Evolutionary conservation across 805 yeast genomes (phyloP), one percentile per base, ranked within the genome.

Genomic region (Starmerella ratchasimensis): DNA sequence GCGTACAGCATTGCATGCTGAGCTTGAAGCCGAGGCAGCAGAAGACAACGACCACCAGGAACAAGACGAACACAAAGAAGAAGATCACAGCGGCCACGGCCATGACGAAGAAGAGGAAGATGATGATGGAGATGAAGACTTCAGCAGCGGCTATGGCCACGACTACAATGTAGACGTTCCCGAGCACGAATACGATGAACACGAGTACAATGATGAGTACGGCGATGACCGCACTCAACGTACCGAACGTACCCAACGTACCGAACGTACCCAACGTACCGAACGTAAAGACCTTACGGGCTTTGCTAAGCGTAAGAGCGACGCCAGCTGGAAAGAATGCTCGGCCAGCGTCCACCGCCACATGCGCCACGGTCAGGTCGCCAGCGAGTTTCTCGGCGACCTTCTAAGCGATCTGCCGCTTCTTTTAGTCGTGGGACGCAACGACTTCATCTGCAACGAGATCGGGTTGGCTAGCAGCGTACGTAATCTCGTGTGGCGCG

Each of bases 371-470:
- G 55, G 57, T 21, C 54, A 65, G 5, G 67, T 83, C 0, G 53
- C 94, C 0, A 64, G 80, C 27, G 64, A 67, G 15, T 57, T 83
- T 30, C 56, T 90, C n/a, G 88, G 94, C 0, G 63, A 58, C 0
- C 50, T 90, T 19, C 60, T 86, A 29, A 63, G 65, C 31, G 55
- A 71, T 14, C 39, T 71, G 4, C 78, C 79, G 11, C 63, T 90
- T 11, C 57, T 82, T 50, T 61, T 90, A 38, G 83, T 83, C 61
- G 78, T 79, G 51, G 98, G 98, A 31, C 83, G 80, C 47, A 71
- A 76, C 48, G 98, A 90, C 58, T 68, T 82, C 31, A 80, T 90
- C 38, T 90, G 98, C 61, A 90, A 90, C 53, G 71, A 73, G 51
- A 49, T 68, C 29, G 94, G 96, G 17, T 74, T 82, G 2, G 77